A percentile compares a stretch with the other conserved stretches of the same genome.
These are phyloP conservation scores for Boletus vermiculosoides DNA, from an alignment of 768 basidiomycete species.

Conservation along the genomic window DNA sequence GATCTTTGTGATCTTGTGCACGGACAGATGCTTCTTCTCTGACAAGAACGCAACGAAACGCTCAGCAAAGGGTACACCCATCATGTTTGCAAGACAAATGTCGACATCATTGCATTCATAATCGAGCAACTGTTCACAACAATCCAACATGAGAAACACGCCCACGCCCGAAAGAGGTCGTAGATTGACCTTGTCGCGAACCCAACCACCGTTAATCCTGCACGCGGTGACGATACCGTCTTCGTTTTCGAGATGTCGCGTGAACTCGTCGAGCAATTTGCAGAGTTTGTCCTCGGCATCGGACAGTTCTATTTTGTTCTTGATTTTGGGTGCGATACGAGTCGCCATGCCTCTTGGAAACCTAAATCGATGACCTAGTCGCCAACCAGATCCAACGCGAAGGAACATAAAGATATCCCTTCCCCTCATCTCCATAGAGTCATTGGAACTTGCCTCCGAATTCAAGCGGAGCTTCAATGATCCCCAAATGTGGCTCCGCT, in stretches of 20 bases:
- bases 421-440: neutral
- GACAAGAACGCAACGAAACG: slow-evolving; percentile 61
- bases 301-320: slow-evolving; percentile 53
- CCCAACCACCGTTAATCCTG: slow-evolving; percentile 97
- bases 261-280: slow-evolving; percentile 77
- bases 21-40: slow-evolving; percentile 29
- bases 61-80: slow-evolving; percentile 86
- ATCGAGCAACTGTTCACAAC: slow-evolving; percentile 63
- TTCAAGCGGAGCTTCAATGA: slow-evolving; percentile 30
- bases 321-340: slow-evolving; percentile 32
- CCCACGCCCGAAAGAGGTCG: slow-evolving; percentile 5
- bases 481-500: slow-evolving; percentile 15
- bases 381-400: slow-evolving; percentile 5
- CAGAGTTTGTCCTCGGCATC: slow-evolving; percentile 70
- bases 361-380: slow-evolving; percentile 5
- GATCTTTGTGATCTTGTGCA: slow-evolving; percentile 70
- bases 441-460: neutral
- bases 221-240: slow-evolving; percentile 62
- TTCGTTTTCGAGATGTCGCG: slow-evolving; percentile 49
- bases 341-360: slow-evolving; percentile 30
- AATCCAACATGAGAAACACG: slow-evolving; percentile 14
- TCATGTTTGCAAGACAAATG: slow-evolving; percentile 84
- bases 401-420: slow-evolving; percentile 1
- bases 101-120: slow-evolving; percentile 89
- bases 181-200: slow-evolving; percentile 85